phyloP scores from a whole-genome alignment of 768 basidiomycete species.

The Mycena polygramma region DNA sequence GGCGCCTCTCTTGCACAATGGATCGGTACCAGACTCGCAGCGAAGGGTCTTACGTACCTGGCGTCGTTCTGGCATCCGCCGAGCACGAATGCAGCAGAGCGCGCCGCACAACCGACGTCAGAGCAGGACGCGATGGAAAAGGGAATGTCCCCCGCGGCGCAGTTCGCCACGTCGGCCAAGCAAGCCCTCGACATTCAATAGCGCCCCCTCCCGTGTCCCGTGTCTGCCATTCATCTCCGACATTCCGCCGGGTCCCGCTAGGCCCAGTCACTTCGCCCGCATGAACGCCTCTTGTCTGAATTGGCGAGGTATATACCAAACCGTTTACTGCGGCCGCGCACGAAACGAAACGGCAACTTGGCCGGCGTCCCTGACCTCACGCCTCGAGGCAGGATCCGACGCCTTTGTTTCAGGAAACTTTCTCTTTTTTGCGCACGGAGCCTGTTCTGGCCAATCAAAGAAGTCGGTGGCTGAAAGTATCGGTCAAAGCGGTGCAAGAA shows the following conservation, averaged over 20 bases:
- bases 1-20: slow-evolving; percentile 77
- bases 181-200: slow-evolving; percentile 4
- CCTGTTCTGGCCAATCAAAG: slow-evolving; percentile 15
- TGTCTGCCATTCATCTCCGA: slow-evolving; percentile 6
- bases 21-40: slow-evolving; percentile 74
- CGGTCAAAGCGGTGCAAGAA: slow-evolving; percentile 26
- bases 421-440: slow-evolving; percentile 5
- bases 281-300: slow-evolving; percentile 8
- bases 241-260: slow-evolving; percentile 13
- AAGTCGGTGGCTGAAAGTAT: slow-evolving; percentile 7
- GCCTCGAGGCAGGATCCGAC: slow-evolving; percentile 20
- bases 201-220: not conserved
- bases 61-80: slow-evolving; percentile 48
- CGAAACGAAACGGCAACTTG: slow-evolving; percentile 19
- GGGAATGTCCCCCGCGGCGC: slow-evolving; percentile 20
- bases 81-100: slow-evolving; percentile 1
- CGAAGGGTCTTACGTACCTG: slow-evolving; percentile 65
- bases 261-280: slow-evolving; percentile 12
- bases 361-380: slow-evolving; percentile 10
- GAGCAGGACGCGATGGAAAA: slow-evolving; percentile 34
- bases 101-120: slow-evolving; percentile 21
- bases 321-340: slow-evolving; percentile 5
- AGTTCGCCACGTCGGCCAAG: slow-evolving; percentile 2
- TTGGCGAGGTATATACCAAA: slow-evolving; percentile 3
- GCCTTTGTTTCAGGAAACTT: slow-evolving; percentile 14